These are phyloP conservation scores for Pseudisothecium myosuroides DNA, from an alignment of 225 moss, liverwort and hornwort species.

Conservation along the genomic window DNA sequence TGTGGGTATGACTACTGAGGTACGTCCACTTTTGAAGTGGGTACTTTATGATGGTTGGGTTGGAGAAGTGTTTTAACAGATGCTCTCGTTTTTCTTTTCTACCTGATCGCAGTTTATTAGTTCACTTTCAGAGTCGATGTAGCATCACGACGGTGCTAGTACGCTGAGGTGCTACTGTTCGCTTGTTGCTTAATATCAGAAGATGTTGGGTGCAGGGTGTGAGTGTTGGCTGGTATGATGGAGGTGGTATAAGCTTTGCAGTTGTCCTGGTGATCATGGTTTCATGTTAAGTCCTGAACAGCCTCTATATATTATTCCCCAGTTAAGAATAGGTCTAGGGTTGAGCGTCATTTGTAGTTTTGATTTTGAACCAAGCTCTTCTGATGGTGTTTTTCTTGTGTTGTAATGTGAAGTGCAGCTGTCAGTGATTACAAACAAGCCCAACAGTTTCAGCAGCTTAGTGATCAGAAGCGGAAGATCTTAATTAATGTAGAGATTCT, in stretches of 20 bases:
- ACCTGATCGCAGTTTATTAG: not conserved
- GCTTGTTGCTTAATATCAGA: not conserved
- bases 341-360: not conserved
- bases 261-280: slow-evolving; percentile 71
- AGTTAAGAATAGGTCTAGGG: not conserved
- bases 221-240: slow-evolving; percentile 74
- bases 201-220: slow-evolving; percentile 37
- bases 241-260: slow-evolving; percentile 82
- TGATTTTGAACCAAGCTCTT: not conserved
- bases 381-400: slow-evolving; percentile 1
- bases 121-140: not conserved
- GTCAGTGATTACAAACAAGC: slow-evolving; percentile 71
- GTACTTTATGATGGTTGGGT: not conserved
- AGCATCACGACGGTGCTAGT: not conserved
- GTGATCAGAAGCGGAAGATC: slow-evolving; percentile 81
- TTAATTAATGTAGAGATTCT: slow-evolving; percentile 37
- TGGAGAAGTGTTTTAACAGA: not conserved
- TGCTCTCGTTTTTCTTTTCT: not conserved
- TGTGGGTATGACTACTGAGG: slow-evolving; percentile 80
- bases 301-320: not conserved
- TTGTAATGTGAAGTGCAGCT: slow-evolving; percentile 38
- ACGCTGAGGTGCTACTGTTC: not conserved
- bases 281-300: slow-evolving; percentile 56
- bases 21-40: not conserved
- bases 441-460: slow-evolving; percentile 67